Conservation (phyloP, 2,329 filamentous ascomycete genomes). For the Fusarium fujikuroi region DNA sequence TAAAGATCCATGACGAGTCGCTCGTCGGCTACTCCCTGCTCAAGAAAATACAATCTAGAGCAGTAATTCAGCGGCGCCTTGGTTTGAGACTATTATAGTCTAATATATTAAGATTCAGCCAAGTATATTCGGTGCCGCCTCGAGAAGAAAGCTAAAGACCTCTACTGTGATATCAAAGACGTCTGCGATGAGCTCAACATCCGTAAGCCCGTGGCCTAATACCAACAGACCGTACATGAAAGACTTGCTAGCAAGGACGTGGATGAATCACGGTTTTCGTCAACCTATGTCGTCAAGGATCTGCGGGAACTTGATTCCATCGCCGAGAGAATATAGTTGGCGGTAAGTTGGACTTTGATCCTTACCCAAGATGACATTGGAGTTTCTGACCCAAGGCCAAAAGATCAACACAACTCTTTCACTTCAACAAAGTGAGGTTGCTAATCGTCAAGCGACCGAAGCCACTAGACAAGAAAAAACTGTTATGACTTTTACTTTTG, state of each 20-base stretch:
- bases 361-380: no score
- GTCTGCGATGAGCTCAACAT: constrained; percentile 41
- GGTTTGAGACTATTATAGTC: no score
- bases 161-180: constrained; percentile 36
- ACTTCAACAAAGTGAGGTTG: constrained; percentile 18
- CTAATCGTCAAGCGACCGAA: background rate
- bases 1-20: no score
- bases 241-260: background rate
- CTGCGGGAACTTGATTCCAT: constrained; percentile 29
- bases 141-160: background rate
- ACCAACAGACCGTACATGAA: constrained; percentile 20
- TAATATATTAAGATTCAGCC: no score
- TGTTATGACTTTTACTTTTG: background rate
- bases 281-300: constrained; percentile 17
- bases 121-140: no score
- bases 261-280: background rate
- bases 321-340: constrained; percentile 24
- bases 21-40: no score
- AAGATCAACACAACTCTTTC: constrained; percentile 24
- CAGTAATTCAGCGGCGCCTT: no score
- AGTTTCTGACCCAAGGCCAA: no score
- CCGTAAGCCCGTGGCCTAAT: constrained; percentile 13
- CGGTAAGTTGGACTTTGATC: constrained; percentile 1
- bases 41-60: no score
- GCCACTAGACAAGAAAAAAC: background rate